A percentile compares a stretch with the other conserved stretches of the same genome.
Evolutionary conservation across 352 stramenopile species (phyloP).

Genomic region (Phytophthora citrophthora): DNA sequence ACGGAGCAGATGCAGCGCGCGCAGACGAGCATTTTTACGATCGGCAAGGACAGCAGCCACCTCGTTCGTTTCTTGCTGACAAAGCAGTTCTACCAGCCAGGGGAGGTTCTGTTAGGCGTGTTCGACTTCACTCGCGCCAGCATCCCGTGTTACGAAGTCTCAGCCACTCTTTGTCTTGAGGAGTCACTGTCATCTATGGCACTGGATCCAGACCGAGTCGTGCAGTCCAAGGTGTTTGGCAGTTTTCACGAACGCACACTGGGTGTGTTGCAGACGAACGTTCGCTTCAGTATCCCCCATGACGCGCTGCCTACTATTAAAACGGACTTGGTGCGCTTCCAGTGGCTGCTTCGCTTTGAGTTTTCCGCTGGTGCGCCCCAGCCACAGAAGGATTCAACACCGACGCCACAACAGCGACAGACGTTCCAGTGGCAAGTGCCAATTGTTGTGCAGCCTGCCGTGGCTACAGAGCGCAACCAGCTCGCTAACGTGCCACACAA

Average conservation of each 20-base stretch:
- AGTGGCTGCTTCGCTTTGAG: conserved; percentile 70
- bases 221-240: conserved; percentile 58
- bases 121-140: conserved; percentile 69
- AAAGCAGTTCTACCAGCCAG: conserved; percentile 74
- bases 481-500: conserved; percentile 65
- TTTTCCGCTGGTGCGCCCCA: conserved; percentile 45
- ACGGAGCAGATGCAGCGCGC: conserved; percentile 57
- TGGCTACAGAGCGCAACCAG: conserved; percentile 36
- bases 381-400: background rate
- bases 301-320: conserved; percentile 63
- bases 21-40: conserved; percentile 77
- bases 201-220: conserved; percentile 55
- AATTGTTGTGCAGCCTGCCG: conserved; percentile 48
- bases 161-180: conserved; percentile 53
- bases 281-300: conserved; percentile 61
- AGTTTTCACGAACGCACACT: conserved; percentile 56
- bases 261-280: conserved; percentile 56
- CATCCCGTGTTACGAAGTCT: conserved; percentile 60
- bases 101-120: conserved; percentile 57
- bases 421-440: conserved; percentile 66
- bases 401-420: conserved; percentile 29
- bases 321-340: conserved; percentile 67
- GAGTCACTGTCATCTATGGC: conserved; percentile 61
- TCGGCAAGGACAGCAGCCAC: conserved; percentile 66
- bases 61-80: conserved; percentile 64